These are phyloP conservation scores for Lasiodiplodia citricola DNA, from an alignment of 2,329 filamentous ascomycete genomes.

Conservation along the genomic window DNA sequence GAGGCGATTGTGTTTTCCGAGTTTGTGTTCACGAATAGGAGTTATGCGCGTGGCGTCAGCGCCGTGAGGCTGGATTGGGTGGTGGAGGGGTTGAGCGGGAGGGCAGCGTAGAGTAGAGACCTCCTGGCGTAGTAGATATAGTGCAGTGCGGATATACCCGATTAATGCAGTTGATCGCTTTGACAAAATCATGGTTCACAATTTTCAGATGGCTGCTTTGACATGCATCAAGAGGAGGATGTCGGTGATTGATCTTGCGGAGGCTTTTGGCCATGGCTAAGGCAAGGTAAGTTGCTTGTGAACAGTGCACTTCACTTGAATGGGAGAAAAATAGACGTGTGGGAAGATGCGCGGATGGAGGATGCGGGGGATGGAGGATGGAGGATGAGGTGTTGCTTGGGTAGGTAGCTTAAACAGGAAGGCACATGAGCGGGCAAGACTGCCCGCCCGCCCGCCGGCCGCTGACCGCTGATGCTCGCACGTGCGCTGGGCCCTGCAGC, in stretches of 20 bases:
- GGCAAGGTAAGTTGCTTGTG: too few species aligned
- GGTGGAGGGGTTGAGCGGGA: constrained; percentile 52
- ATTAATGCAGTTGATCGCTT: neutral
- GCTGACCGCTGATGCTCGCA: too few species aligned
- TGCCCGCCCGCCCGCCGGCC: too few species aligned
- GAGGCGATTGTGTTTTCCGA: constrained; percentile 70
- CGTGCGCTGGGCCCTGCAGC: too few species aligned
- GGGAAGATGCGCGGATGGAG: too few species aligned
- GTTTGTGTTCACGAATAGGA: constrained; percentile 68
- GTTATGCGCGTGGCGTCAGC: constrained; percentile 67
- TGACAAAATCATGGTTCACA: neutral
- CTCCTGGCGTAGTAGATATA: neutral
- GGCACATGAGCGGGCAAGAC: too few species aligned
- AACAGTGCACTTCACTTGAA: too few species aligned
- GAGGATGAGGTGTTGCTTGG: too few species aligned
- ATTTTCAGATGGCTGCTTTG: neutral
- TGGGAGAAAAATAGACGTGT: too few species aligned
- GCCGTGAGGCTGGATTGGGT: constrained; percentile 68
- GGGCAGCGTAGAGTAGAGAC: neutral
- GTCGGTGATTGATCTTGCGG: neutral
- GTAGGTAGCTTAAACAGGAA: too few species aligned
- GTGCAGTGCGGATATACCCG: neutral
- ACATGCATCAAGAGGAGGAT: neutral
- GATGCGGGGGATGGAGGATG: too few species aligned
- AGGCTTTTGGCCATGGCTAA: too few species aligned